Base-by-base conservation (phyloP, 2,329 filamentous ascomycete genomes). In the Aspergillus pseudotamarii region DNA sequence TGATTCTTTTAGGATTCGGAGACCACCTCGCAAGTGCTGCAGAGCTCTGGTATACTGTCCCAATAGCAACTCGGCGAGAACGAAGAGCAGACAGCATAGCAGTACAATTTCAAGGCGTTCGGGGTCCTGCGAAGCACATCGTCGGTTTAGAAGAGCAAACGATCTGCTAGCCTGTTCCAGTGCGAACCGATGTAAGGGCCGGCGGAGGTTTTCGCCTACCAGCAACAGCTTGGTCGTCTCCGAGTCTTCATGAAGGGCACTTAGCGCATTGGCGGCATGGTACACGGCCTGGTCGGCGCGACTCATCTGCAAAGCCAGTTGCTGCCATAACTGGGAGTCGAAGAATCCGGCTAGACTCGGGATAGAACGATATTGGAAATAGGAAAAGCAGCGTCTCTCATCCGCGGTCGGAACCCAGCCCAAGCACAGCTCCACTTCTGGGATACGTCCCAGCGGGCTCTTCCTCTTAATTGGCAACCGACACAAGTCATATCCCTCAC, bases 301-400 rank as follows among this genome's bases (percentile, higher is more conserved):
- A n/a, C 58, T 54, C 36, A 64, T 55, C 12, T 58, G 58, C 23
- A 56, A 23, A 19, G 45, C 58, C 3, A 54, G 48, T 19, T 58
- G 21, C 36, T 64, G 58, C 62, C 62, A 64, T 26, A 64, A 30
- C 28, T 26, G 54, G 10, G 55, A 64, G 16, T 61, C 58, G 23
- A 58, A 64, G 26, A 61, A 54, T 3, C 34, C 58, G 4, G 34
- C 34, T 3, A 64, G 36, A n/a, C 38, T 57, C 1, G 54, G 28
- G 12, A 58, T 32, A 2, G 54, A 45, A 26, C 28, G 53, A 16
- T 61, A 48, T 16, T 57, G 54, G 48, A 65, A 63, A 26, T 61
- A 57, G 14, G 54, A 55, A 6, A 61, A 51, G 34, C 53, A 61
- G 6, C 43, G 59, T 28, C 23, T 32, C 34, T 61, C 59, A n/a